These are phyloP conservation scores for Beta corolliflora DNA, from an alignment of 179 eudicot genomes.

Conservation along the genomic window DNA sequence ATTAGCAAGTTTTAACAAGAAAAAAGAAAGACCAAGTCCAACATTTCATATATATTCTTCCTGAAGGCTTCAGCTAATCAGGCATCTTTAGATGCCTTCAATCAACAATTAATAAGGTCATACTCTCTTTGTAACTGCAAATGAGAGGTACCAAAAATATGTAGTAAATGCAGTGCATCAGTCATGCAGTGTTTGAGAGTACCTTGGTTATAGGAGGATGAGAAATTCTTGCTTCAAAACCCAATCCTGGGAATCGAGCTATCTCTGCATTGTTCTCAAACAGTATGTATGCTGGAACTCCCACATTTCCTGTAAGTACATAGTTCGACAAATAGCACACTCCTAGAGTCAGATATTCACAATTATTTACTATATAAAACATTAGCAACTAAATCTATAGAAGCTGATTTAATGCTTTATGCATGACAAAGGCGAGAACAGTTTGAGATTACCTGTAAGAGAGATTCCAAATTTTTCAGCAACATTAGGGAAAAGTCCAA, in stretches of 20 bases:
- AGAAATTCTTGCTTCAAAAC: slow-evolving; percentile 53
- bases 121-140: not conserved
- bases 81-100: not conserved
- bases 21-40: not conserved
- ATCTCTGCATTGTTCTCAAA: slow-evolving; percentile 69
- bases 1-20: not conserved
- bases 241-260: slow-evolving; percentile 66
- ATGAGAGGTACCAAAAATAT: not conserved
- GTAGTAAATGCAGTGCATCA: not conserved
- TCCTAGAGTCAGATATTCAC: slow-evolving; percentile 18
- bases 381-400: not conserved
- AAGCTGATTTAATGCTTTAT: not conserved
- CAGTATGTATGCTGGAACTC: slow-evolving; percentile 78
- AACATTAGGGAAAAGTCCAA: slow-evolving; percentile 91
- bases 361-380: slow-evolving; percentile 1
- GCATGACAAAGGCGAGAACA: not conserved
- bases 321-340: not conserved
- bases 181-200: slow-evolving; percentile 2
- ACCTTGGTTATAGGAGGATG: slow-evolving; percentile 71
- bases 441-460: slow-evolving; percentile 42
- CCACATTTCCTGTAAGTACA: slow-evolving; percentile 47
- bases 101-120: not conserved
- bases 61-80: not conserved
- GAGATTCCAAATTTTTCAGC: slow-evolving; percentile 77
- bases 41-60: not conserved